Conservation (phyloP, 2,329 filamentous ascomycete genomes). For the Verticillium alfalfae region DNA sequence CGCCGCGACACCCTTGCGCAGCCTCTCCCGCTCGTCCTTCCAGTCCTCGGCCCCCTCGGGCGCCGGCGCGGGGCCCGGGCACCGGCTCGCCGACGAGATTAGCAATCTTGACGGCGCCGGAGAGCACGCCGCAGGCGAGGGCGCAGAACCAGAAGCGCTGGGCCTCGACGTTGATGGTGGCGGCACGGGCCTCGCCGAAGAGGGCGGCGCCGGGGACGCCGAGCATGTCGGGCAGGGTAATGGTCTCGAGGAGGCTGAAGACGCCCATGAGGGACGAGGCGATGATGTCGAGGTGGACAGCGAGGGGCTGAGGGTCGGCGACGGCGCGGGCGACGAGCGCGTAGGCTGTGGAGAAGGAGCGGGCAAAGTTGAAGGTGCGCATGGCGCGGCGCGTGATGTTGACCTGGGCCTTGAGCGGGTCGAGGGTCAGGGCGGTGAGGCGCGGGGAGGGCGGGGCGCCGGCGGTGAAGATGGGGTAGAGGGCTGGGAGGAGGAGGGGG, state of each 20-base stretch:
- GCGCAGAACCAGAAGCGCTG: constrained; percentile 67
- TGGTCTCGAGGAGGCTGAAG: constrained; percentile 62
- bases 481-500: constrained; percentile 29
- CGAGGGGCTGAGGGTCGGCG: constrained; percentile 19
- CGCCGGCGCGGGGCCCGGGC: constrained; percentile 24
- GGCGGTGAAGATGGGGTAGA: constrained; percentile 18
- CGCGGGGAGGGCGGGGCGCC: constrained; percentile 8
- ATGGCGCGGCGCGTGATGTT: constrained; percentile 55
- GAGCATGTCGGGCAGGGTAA: constrained; percentile 54
- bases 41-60: constrained; percentile 9
- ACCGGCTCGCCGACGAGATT: constrained; percentile 24
- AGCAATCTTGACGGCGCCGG: constrained; percentile 35
- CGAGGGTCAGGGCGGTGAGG: constrained; percentile 23
- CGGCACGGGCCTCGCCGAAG: constrained; percentile 44
- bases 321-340: constrained; percentile 25
- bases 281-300: constrained; percentile 46
- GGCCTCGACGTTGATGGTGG: constrained; percentile 49
- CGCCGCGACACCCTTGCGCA: constrained; percentile 24
- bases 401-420: constrained; percentile 31
- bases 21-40: constrained; percentile 24
- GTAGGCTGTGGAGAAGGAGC: constrained; percentile 49
- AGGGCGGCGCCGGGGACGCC: constrained; percentile 37
- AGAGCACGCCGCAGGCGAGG: constrained; percentile 44
- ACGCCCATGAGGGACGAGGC: constrained; percentile 57
- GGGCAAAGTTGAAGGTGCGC: constrained; percentile 63